phyloP scores from a whole-genome alignment of 441 rosid species.

The Dalechampia spathulata region DNA sequence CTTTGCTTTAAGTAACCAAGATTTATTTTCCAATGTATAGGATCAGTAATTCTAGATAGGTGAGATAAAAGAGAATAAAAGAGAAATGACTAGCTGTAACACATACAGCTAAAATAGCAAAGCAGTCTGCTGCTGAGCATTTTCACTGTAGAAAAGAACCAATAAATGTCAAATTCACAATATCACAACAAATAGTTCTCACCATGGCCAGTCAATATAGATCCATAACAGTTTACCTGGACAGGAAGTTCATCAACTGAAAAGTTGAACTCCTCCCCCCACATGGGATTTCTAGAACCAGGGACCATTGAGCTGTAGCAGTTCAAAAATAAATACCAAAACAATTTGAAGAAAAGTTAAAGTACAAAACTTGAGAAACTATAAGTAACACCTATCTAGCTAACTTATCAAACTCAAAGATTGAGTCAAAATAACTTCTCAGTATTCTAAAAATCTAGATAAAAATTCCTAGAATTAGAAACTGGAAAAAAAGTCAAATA shows the following conservation, averaged over 20 bases:
- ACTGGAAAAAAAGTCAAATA: constrained; percentile 16
- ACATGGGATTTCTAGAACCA: constrained; percentile 98
- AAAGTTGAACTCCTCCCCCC: constrained; percentile 99
- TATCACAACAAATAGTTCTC: not conserved
- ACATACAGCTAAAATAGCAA: not conserved
- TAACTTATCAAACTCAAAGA: not conserved
- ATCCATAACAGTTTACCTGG: constrained; percentile 45
- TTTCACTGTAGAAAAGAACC: not conserved
- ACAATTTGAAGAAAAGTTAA: not conserved
- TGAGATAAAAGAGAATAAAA: not conserved
- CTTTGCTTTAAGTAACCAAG: not conserved
- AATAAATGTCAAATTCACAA: not conserved
- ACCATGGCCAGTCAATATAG: not conserved
- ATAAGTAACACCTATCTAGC: too few relatives aligned
- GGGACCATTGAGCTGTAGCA: constrained; percentile 89
- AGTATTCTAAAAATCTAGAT: not conserved
- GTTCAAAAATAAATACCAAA: not conserved
- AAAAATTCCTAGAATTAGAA: not conserved
- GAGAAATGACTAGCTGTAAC: not conserved
- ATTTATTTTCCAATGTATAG: not conserved
- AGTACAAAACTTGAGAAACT: too few relatives aligned
- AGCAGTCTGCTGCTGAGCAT: not conserved
- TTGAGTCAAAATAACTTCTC: not conserved
- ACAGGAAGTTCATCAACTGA: constrained; percentile 87
- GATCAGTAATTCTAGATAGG: not conserved